Evolutionary conservation across 2,329 filamentous ascomycete genomes (phyloP).

Genomic region (Thermothelomyces thermophilus): DNA sequence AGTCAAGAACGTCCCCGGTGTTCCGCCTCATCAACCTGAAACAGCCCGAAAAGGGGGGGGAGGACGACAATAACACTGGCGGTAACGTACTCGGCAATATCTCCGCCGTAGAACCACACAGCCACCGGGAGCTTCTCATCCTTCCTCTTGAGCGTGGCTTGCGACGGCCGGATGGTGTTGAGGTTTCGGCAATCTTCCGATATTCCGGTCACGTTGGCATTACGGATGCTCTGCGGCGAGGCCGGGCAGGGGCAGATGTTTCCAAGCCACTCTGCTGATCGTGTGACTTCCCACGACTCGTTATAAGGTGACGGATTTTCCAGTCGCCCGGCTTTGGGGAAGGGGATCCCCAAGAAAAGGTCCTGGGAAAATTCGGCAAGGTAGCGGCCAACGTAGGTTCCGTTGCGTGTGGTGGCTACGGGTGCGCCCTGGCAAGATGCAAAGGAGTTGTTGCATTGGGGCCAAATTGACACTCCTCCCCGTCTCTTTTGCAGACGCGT

Average conservation of each 20-base stretch:
- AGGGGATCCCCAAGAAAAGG: neutral
- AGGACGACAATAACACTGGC: no score
- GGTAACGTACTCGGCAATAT: neutral
- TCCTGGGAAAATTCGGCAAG: neutral
- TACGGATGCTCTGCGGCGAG: neutral
- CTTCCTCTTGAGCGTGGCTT: neutral
- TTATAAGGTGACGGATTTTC: neutral
- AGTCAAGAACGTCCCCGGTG: no score
- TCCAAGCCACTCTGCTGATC: neutral
- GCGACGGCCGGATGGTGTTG: conserved; percentile 1
- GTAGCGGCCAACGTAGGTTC: neutral
- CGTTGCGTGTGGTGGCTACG: neutral
- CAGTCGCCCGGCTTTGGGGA: neutral
- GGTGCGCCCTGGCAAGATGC: neutral
- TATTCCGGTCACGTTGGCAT: neutral
- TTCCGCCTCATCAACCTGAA: no score
- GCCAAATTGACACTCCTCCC: no score
- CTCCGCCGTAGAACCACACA: neutral
- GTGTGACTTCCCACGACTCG: neutral
- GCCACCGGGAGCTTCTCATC: neutral
- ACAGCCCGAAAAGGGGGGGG: no score
- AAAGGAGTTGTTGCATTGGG: neutral
- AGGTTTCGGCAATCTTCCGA: neutral
- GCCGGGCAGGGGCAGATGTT: neutral
- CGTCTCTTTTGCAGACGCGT: no score